These are phyloP conservation scores for Aegilops tauschii DNA, from an alignment of 176 grass and related monocot species.

Conservation along the genomic window DNA sequence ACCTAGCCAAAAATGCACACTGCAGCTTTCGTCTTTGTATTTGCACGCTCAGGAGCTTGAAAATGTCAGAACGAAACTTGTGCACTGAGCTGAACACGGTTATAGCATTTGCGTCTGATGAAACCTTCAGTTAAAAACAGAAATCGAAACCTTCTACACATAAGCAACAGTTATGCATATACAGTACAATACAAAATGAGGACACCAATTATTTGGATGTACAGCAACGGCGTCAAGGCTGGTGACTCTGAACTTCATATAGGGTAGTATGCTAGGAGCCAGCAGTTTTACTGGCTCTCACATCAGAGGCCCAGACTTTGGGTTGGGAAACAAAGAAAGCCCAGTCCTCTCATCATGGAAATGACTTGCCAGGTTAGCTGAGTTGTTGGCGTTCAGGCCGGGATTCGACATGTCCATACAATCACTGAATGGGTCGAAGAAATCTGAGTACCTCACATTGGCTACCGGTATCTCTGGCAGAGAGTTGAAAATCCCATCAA, in stretches of 20 bases:
- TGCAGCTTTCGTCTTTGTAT: background rate
- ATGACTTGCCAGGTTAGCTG: slow-evolving; percentile 30
- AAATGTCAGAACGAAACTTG: background rate
- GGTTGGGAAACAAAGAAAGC: slow-evolving; percentile 30
- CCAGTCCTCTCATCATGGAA: slow-evolving; percentile 51
- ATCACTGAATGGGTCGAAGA: slow-evolving; percentile 64
- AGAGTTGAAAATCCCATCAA: slow-evolving; percentile 82
- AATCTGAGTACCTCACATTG: slow-evolving; percentile 72
- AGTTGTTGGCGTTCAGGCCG: slow-evolving; percentile 27
- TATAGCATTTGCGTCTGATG: slow-evolving; percentile 24
- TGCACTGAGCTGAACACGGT: background rate
- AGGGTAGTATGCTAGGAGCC: background rate
- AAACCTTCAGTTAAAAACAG: slow-evolving; percentile 19
- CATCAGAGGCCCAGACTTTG: slow-evolving; percentile 43
- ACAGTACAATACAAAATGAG: slow-evolving; percentile 37
- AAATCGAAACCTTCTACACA: slow-evolving; percentile 25
- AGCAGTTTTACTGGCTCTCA: slow-evolving; percentile 24
- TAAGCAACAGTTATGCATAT: slow-evolving; percentile 29
- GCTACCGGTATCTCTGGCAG: slow-evolving; percentile 77
- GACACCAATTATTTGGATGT: slow-evolving; percentile 58
- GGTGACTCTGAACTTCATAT: background rate
- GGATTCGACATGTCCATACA: slow-evolving; percentile 43
- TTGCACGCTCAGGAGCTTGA: background rate
- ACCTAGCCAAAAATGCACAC: slow-evolving; percentile 1
- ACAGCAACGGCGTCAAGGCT: slow-evolving; percentile 40